A percentile compares a stretch with the other conserved stretches of the same genome.
phyloP scores from a whole-genome alignment of 2,329 filamentous ascomycete genomes.

The Zalaria sp. region DNA sequence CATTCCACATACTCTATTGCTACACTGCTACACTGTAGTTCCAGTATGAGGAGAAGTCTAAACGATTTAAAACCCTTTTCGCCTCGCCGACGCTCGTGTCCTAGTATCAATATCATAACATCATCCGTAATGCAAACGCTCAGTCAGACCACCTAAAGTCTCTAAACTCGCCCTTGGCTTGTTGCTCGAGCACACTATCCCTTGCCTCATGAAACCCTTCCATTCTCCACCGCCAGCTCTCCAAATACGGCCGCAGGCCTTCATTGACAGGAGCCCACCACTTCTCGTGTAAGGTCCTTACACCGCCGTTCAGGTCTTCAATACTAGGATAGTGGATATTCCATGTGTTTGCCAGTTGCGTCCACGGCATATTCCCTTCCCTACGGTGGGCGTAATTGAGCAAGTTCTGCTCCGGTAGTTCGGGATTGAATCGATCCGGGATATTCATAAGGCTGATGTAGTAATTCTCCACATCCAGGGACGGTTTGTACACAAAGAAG shows the following conservation, averaged over 20 bases:
- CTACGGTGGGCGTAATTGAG: constrained; percentile 21
- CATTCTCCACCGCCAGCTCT: constrained; percentile 18
- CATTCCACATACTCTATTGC: too few species aligned
- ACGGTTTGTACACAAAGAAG: constrained; percentile 20
- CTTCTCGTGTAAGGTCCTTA: constrained; percentile 24
- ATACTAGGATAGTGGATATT: constrained; percentile 23
- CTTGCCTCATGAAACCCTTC: constrained; percentile 22
- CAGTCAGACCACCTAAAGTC: too few species aligned
- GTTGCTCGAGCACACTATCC: constrained; percentile 6
- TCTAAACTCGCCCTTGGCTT: neutral
- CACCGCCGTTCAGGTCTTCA: constrained; percentile 20
- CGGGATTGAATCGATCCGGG: constrained; percentile 16
- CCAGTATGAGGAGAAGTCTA: too few species aligned
- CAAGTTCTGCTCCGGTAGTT: constrained; percentile 21
- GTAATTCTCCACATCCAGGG: constrained; percentile 14
- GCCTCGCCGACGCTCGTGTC: too few species aligned
- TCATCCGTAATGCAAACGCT: too few species aligned
- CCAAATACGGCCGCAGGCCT: constrained; percentile 18
- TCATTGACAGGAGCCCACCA: constrained; percentile 22
- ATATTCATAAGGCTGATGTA: constrained; percentile 16
- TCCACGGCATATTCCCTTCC: constrained; percentile 27
- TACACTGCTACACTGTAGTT: too few species aligned
- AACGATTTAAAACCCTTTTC: too few species aligned
- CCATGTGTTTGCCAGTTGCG: constrained; percentile 20
- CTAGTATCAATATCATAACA: too few species aligned